Evolutionary conservation across 2,329 filamentous ascomycete species (phyloP), one percentile per base, ranked within the genome.

Genomic region (Stemphylium vesicarium): DNA sequence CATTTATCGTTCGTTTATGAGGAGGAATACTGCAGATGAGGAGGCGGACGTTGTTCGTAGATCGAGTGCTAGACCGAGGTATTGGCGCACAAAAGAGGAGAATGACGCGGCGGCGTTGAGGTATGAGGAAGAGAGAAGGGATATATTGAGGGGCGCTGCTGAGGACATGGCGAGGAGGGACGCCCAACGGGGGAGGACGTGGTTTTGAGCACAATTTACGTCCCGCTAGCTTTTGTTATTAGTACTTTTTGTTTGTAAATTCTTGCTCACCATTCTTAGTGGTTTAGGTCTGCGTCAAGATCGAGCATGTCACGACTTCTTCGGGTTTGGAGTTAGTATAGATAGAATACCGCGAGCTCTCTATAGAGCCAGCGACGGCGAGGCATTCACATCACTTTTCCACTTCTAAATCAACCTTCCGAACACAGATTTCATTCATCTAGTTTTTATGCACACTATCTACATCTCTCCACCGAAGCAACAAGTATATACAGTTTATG

Each of bases 1-100:
- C 1, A 57, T 62, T 7, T 59, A 63, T 39, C 44, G 53, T 26
- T 40, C 47, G 3, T 63, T 63, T 39, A 59, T 61, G 55, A 39
- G 44, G 40, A 52, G 37, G 16, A 43, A 39, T 20, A 35, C 32
- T 13, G 26, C 24, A 2, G 51, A 20, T 4, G 20, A 44, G 24
- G 12, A n/a, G 2, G 48, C 16, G 9, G 12, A 2, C 15, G 50
- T 40, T 4, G 40, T 61, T 7, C 54, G 55, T 29, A 26, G 60
- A n/a, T 62, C 59, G 22, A 56, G 56, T 18, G 61, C 61, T 4
- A 47, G 53, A 26, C 56, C 59, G 33, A 18, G 56, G 10, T 50
- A 45, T 20, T 57, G 53, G 56, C 35, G 54, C n/a, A 62, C 56
- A 12, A 29, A 40, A 26, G 55, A 53, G 29, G 56, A 60, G 46